Base-by-base conservation (phyloP, 169 alveolate genomes). In the Plasmodium cynomolgi region DNA sequence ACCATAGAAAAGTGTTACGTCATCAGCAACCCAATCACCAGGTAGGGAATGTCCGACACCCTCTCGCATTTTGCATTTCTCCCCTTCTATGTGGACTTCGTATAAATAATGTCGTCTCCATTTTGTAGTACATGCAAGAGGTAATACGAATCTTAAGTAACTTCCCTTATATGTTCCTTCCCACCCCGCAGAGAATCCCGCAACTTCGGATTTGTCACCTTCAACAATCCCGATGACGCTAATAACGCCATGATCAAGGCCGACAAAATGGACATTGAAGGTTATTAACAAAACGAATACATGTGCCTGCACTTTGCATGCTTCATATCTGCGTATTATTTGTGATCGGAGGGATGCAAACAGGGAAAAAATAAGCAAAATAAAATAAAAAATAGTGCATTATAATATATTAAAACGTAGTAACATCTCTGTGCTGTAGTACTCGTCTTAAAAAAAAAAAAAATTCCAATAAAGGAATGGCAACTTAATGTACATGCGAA, bases 161-260 rank as follows among this genome's bases (percentile, higher is more conserved):
- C 8, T 31, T 31, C 23, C 34, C 23, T 31, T 17, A 56, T 11
- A 82, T 82, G 47, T 15, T 26, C 44, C 71, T 17, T 37, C 71
- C 37, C 23, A 31, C 29, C 11, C n/a, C 39, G 71, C 85, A 88
- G 94, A 88, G 94, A 88, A 68, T 88, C 94, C 13, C 81, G 94
- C 47, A 77, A 88, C 72, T 88, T 88, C n/a, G 94, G 94, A 81
- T 88, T 88, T 88, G 94, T 88, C 56, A 88, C 94, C 3, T 88
- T 88, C 73, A 77, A 62, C 72, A 58, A 75, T 33, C 56, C 94
- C 54, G 90, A 58, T 39, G 94, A 88, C 23, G 94, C 94, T 17
- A 68, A 88, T 37, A 80, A 80, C 72, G 94, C 94, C 47, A 79
- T 88, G 94, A 79, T 62, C 50, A 88, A 88, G 50, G 90, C 94